Evolutionary conservation across 208 protist species (phyloP).

Genomic region (Vickermania spadyakhi): DNA sequence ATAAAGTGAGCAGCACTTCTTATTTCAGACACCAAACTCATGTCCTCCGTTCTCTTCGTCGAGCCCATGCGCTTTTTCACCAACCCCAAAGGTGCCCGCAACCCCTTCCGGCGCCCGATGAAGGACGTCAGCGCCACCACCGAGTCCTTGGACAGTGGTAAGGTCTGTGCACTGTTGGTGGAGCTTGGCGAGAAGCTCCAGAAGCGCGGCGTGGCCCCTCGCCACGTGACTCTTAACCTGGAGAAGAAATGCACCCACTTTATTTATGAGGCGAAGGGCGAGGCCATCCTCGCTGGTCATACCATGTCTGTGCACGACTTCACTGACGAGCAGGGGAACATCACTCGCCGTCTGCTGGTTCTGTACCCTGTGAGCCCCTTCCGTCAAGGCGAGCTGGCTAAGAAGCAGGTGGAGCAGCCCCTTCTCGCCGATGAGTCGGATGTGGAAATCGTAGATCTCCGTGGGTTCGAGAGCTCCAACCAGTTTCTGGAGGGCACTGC

Average conservation of each 20-base stretch:
- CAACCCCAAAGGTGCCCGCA: constrained; percentile 9
- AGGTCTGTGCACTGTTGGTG: constrained; percentile 16
- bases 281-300: constrained; percentile 34
- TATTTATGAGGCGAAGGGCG: constrained; percentile 26
- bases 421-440: constrained; percentile 11
- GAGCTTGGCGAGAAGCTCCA: constrained; percentile 10
- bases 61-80: constrained; percentile 9
- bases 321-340: constrained; percentile 35
- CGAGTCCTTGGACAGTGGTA: constrained; percentile 11
- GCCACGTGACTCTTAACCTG: constrained; percentile 13
- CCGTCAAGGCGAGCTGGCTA: constrained; percentile 45
- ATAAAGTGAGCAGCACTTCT: neutral
- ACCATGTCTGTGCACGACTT: constrained; percentile 63
- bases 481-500: constrained; percentile 56
- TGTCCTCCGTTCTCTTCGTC: constrained; percentile 18
- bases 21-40: too few species aligned
- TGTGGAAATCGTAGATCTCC: constrained; percentile 60
- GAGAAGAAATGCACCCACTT: constrained; percentile 15
- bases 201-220: constrained; percentile 11
- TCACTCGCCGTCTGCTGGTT: constrained; percentile 46
- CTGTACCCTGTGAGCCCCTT: constrained; percentile 58
- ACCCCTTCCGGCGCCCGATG: constrained; percentile 10
- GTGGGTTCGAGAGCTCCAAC: constrained; percentile 28
- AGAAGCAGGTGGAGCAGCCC: constrained; percentile 23
- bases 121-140: constrained; percentile 21